Evolutionary conservation across 441 rosid genomes (phyloP).

Genomic region (Lepidium campestre): DNA sequence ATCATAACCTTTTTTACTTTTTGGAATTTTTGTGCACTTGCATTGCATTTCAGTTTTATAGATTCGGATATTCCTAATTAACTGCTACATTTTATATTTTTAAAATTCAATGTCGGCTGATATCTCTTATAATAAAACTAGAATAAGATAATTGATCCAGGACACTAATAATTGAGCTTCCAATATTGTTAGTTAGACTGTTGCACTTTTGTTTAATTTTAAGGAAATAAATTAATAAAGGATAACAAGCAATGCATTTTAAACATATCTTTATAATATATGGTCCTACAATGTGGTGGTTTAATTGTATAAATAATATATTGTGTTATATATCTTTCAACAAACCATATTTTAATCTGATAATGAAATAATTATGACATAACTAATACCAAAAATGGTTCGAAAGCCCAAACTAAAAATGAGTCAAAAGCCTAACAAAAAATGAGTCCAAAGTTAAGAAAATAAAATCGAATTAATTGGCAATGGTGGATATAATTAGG

Average conservation of each 20-base stretch:
- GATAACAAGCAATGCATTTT: not conserved
- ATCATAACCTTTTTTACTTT: not conserved
- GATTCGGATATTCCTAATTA: conserved; percentile 5
- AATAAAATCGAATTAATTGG: no score
- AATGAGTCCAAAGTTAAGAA: no score
- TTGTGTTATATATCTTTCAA: no score
- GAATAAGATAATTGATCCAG: not conserved
- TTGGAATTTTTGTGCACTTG: not conserved
- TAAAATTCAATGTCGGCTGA: not conserved
- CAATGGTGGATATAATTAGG: no score
- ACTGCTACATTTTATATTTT: not conserved
- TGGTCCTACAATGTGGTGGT: not conserved
- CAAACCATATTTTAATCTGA: no score
- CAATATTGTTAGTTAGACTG: conserved; percentile 9
- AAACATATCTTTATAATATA: not conserved
- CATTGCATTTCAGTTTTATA: not conserved
- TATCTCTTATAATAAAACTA: not conserved
- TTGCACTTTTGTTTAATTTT: not conserved
- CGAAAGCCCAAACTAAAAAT: no score
- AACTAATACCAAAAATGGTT: no score
- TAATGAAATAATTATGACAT: no score
- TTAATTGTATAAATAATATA: not conserved
- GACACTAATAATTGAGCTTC: not conserved
- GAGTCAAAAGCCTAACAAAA: no score
- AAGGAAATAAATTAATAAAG: not conserved